phyloP scores from a whole-genome alignment of 1,284 basidiomycete genomes.

The Rhodotorula sp. region DNA sequence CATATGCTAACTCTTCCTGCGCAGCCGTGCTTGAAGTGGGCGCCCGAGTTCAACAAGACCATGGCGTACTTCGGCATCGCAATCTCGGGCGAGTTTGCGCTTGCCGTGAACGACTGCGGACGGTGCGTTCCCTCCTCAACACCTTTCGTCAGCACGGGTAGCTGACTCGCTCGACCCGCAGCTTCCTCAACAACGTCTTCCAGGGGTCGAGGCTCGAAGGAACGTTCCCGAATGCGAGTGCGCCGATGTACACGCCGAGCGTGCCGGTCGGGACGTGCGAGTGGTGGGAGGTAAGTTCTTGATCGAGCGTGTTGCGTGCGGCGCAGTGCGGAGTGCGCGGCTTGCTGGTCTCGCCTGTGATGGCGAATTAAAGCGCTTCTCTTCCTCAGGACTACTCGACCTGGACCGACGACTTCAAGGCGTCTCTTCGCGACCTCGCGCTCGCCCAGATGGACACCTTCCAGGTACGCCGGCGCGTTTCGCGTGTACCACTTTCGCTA shows the following conservation, averaged over 20 bases:
- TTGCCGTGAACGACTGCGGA: slow-evolving; percentile 40
- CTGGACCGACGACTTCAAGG: slow-evolving; percentile 63
- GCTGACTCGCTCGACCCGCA: neutral
- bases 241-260: slow-evolving; percentile 10
- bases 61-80: slow-evolving; percentile 45
- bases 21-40: slow-evolving; percentile 44
- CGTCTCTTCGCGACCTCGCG: slow-evolving; percentile 63
- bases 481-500: neutral
- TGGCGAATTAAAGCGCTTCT: neutral
- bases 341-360: too few species aligned
- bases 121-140: slow-evolving; percentile 5
- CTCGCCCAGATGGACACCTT: slow-evolving; percentile 71
- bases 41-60: slow-evolving; percentile 40
- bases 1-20: neutral
- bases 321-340: neutral
- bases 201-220: slow-evolving; percentile 42
- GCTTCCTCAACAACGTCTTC: slow-evolving; percentile 42
- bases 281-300: slow-evolving; percentile 30
- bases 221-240: slow-evolving; percentile 34
- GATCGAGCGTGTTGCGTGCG: neutral
- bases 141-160: neutral
- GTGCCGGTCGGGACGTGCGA: slow-evolving; percentile 19
- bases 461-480: slow-evolving; percentile 8
- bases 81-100: slow-evolving; percentile 47
- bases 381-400: slow-evolving; percentile 57